Evolutionary conservation across 768 basidiomycete genomes (phyloP).

Genomic region (Kwoniella bestiolae): DNA sequence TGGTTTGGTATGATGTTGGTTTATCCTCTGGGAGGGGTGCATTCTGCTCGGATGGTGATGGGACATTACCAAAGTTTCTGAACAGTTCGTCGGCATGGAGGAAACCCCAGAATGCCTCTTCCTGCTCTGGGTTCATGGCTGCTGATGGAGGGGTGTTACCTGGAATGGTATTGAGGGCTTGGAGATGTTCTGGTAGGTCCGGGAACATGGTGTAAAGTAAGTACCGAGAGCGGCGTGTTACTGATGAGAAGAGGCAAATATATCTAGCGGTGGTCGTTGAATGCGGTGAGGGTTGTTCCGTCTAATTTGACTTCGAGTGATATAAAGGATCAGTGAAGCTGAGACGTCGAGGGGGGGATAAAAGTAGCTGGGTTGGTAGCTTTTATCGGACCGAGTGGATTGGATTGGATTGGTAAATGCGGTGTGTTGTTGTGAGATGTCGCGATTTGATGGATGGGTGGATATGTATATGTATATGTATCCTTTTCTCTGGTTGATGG

Average conservation of each 20-base stretch:
- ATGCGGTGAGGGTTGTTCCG: no score
- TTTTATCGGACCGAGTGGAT: background rate
- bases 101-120: constrained; percentile 50
- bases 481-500: no score
- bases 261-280: no score
- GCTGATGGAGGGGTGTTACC: constrained; percentile 33
- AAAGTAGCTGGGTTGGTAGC: background rate
- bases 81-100: constrained; percentile 49
- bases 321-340: constrained; percentile 4
- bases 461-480: no score
- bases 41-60: constrained; percentile 24
- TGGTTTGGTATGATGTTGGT: background rate
- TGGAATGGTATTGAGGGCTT: constrained; percentile 41
- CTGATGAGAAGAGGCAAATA: background rate
- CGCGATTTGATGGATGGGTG: constrained; percentile 15
- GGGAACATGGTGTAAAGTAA: constrained; percentile 35
- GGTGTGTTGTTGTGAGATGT: background rate
- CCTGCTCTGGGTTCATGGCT: constrained; percentile 35
- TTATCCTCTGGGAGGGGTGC: constrained; percentile 9
- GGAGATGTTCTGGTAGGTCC: constrained; percentile 47
- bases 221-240: background rate
- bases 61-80: constrained; percentile 44
- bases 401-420: background rate
- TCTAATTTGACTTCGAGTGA: constrained; percentile 1
- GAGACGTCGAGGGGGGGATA: background rate